A percentile compares a stretch with the other conserved stretches of the same genome.
These are phyloP conservation scores for Pseudocercospora macadamiae DNA, from an alignment of 2,329 filamentous ascomycete species.

Conservation along the genomic window DNA sequence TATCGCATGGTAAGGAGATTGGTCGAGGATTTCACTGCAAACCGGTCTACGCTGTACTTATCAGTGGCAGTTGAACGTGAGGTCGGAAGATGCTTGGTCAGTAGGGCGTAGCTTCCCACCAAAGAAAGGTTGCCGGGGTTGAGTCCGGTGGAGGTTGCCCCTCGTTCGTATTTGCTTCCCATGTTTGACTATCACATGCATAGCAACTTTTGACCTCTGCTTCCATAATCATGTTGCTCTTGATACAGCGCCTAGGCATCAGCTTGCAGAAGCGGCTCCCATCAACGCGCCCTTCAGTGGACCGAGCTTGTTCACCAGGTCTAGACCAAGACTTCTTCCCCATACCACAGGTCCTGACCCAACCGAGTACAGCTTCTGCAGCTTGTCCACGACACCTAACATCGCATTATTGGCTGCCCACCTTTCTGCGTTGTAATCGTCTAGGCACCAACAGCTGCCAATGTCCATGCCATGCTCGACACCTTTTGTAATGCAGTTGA, in stretches of 20 bases:
- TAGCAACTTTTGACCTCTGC: no score
- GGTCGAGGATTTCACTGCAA: no score
- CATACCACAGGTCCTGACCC: conserved; percentile 78
- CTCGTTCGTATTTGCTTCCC: no score
- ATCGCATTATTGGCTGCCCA: conserved; percentile 80
- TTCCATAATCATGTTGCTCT: no score
- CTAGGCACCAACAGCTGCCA: conserved; percentile 75
- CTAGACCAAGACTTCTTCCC: conserved; percentile 75
- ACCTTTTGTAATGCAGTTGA: conserved; percentile 72
- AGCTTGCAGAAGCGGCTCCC: conserved; percentile 58
- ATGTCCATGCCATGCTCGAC: conserved; percentile 85
- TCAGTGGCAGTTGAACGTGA: no score
- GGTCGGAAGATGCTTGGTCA: no score
- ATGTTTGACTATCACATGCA: no score
- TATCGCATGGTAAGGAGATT: not conserved
- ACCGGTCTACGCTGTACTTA: no score
- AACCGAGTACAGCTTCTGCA: conserved; percentile 90
- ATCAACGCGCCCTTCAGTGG: conserved; percentile 85
- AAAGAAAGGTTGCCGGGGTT: no score
- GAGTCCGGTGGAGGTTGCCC: no score
- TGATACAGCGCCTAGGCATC: no score
- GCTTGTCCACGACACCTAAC: conserved; percentile 80
- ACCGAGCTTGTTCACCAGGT: conserved; percentile 72
- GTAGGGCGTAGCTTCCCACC: no score
- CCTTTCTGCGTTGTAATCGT: conserved; percentile 77